Evolutionary conservation across 192 early-diverging fungal species (phyloP).

Genomic region (Backusella macrospora): DNA sequence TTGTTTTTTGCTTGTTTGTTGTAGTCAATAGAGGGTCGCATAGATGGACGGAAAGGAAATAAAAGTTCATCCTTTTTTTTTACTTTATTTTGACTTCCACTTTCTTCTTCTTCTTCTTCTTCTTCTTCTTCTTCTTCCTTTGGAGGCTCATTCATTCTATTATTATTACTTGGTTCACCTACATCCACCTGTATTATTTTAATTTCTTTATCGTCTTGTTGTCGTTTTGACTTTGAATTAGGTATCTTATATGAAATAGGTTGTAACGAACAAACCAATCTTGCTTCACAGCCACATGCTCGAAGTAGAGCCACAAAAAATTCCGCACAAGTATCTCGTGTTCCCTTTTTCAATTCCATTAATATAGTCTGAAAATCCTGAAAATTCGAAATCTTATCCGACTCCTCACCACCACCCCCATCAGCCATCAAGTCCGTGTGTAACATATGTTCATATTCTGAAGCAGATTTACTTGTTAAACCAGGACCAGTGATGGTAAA

Average conservation of each 20-base stretch:
- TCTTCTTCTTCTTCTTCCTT: slow-evolving; percentile 27
- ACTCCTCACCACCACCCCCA: not conserved
- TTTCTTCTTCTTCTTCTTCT: not conserved
- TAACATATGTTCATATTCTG: slow-evolving; percentile 10
- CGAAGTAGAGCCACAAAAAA: slow-evolving; percentile 54
- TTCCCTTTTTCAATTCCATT: slow-evolving; percentile 32
- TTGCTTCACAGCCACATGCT: slow-evolving; percentile 52
- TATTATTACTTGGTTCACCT: slow-evolving; percentile 1
- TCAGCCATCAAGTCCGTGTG: not conserved
- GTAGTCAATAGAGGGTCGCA: not conserved
- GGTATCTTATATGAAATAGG: slow-evolving; percentile 63
- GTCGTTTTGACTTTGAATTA: slow-evolving; percentile 6
- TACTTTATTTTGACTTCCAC: not conserved
- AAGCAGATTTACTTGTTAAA: slow-evolving; percentile 8
- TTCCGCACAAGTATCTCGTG: slow-evolving; percentile 49
- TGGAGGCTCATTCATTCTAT: not conserved
- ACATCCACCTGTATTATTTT: not conserved
- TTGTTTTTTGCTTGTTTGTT: not conserved
- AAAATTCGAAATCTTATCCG: slow-evolving; percentile 20
- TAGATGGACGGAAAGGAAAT: not conserved
- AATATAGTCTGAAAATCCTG: slow-evolving; percentile 23
- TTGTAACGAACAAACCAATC: slow-evolving; percentile 68
- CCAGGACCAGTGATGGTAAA: slow-evolving; percentile 34
- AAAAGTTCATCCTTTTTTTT: slow-evolving; percentile 7
- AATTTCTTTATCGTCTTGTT: slow-evolving; percentile 1